phyloP scores from a whole-genome alignment of 805 yeast species.

The Debaryomyces hansenii region DNA sequence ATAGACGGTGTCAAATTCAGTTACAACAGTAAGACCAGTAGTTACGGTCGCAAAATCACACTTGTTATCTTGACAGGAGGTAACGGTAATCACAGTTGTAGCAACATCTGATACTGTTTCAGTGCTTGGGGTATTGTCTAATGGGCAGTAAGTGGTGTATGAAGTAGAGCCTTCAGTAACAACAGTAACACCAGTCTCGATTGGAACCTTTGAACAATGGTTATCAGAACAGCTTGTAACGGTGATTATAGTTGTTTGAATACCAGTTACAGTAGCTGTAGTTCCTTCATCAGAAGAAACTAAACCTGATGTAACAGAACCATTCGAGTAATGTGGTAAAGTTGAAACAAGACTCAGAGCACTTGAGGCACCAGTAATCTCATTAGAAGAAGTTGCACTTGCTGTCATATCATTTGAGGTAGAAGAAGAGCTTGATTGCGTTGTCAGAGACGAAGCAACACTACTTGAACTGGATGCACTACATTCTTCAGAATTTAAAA shows the following conservation, averaged over 20 bases:
- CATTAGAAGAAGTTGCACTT: too few relatives aligned
- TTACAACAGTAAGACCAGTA: conserved; percentile 21
- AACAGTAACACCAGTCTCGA: conserved; percentile 24
- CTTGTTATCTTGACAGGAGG: conserved; percentile 25
- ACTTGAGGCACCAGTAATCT: not conserved
- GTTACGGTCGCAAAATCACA: conserved; percentile 18
- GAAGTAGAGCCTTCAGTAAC: conserved; percentile 18
- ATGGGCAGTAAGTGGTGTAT: conserved; percentile 26
- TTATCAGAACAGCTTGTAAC: conserved; percentile 28
- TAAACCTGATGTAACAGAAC: not conserved
- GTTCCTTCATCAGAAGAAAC: not conserved
- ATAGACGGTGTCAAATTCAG: conserved; percentile 16
- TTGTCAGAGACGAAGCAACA: not conserved
- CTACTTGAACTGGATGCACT: not conserved
- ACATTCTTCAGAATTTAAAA: not conserved
- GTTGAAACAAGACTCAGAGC: not conserved
- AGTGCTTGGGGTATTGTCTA: conserved; percentile 6
- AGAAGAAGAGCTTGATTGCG: not conserved
- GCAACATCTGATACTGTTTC: conserved; percentile 8
- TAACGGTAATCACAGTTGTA: conserved; percentile 25
- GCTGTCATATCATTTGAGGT: not conserved
- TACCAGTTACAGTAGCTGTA: conserved; percentile 12
- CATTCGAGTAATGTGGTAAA: not conserved
- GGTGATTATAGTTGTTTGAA: conserved; percentile 24
- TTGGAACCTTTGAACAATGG: conserved; percentile 20